These are phyloP conservation scores for Syncephalastrum monosporum DNA, from an alignment of 371 early-diverging fungal species.

Conservation along the genomic window DNA sequence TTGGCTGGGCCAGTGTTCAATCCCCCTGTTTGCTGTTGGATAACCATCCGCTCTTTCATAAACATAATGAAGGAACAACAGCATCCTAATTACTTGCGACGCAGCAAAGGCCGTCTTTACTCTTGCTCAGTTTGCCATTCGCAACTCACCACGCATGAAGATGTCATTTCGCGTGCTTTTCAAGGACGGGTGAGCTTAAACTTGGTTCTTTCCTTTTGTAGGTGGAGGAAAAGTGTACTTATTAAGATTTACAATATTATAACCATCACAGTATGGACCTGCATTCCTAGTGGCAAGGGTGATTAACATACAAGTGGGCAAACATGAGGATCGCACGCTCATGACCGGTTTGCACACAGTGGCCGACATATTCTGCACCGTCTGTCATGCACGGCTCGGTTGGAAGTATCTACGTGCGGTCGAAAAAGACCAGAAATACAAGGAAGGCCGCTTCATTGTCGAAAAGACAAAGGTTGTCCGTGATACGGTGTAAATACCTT, in stretches of 20 bases:
- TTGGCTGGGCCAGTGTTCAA: too few species aligned
- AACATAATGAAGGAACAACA: too few species aligned
- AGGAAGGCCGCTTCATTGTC: constrained; percentile 78
- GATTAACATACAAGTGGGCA: constrained; percentile 61
- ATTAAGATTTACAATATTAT: neutral
- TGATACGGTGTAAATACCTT: too few species aligned
- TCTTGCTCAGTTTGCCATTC: constrained; percentile 23
- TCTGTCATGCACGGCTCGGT: constrained; percentile 71
- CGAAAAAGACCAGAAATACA: constrained; percentile 75
- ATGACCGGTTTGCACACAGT: constrained; percentile 83
- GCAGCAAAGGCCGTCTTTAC: constrained; percentile 12
- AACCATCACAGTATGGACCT: constrained; percentile 53
- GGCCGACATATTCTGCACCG: constrained; percentile 67
- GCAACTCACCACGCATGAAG: constrained; percentile 19
- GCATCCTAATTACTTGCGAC: too few species aligned
- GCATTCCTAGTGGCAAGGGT: constrained; percentile 69
- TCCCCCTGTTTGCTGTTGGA: too few species aligned
- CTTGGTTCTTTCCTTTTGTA: neutral
- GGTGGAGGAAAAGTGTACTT: too few species aligned
- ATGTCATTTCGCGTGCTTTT: constrained; percentile 20
- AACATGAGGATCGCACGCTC: constrained; percentile 64
- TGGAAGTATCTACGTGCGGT: constrained; percentile 71
- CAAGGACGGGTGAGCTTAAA: constrained; percentile 17
- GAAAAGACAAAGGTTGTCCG: constrained; percentile 55
- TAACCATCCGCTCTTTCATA: too few species aligned